Percentiles rank a stretch among this genome's conserved stretches.
phyloP scores from a whole-genome alignment of 352 stramenopile genomes.

The Pythium aphanidermatum region DNA sequence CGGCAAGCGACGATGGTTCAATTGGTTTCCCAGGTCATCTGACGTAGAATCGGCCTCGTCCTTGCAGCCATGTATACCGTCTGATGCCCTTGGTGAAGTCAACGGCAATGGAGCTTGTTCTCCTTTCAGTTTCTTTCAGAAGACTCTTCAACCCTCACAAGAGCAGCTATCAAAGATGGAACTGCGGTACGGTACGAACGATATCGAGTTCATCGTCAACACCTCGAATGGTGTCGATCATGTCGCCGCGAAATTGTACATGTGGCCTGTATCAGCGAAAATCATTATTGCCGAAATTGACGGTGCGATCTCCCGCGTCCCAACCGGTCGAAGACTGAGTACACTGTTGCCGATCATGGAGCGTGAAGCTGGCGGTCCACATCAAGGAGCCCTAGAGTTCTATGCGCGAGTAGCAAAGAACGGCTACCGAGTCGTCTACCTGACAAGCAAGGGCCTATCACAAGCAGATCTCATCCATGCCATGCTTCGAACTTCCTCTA shows the following conservation, averaged over 20 bases:
- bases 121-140: slow-evolving; percentile 32
- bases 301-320: slow-evolving; percentile 52
- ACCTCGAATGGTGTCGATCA: slow-evolving; percentile 22
- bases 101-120: background rate
- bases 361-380: slow-evolving; percentile 34
- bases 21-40: slow-evolving; percentile 23
- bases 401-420: slow-evolving; percentile 61
- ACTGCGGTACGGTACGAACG: slow-evolving; percentile 53
- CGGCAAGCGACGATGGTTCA: slow-evolving; percentile 18
- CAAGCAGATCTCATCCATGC: slow-evolving; percentile 49
- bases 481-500: slow-evolving; percentile 22
- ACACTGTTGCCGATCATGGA: slow-evolving; percentile 35
- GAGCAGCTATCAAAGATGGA: slow-evolving; percentile 53
- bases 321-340: slow-evolving; percentile 27
- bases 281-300: slow-evolving; percentile 83
- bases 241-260: slow-evolving; percentile 53
- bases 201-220: slow-evolving; percentile 60
- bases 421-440: slow-evolving; percentile 75
- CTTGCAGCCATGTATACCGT: slow-evolving; percentile 17
- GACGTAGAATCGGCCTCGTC: background rate
- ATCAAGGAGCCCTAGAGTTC: slow-evolving; percentile 69
- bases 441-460: slow-evolving; percentile 57
- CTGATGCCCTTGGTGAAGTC: no score
- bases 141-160: slow-evolving; percentile 56
- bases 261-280: slow-evolving; percentile 67